A percentile compares a stretch with the other conserved stretches of the same genome.
These are phyloP conservation scores for Chamaenerion angustifolium DNA, from an alignment of 345 rosid species.

Conservation along the genomic window DNA sequence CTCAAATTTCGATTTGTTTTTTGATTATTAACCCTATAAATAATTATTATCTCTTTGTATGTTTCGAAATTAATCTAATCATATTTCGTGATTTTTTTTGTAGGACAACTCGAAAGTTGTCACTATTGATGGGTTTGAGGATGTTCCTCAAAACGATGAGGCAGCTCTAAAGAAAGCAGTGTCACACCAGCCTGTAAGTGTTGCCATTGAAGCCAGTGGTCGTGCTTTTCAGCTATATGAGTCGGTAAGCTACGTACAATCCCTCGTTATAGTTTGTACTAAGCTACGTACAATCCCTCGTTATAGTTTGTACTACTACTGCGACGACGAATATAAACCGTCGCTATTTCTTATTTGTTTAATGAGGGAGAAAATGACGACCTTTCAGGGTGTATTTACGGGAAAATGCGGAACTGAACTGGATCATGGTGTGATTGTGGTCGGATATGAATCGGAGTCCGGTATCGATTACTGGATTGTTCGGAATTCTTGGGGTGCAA, in stretches of 20 bases:
- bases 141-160: constrained; percentile 55
- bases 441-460: constrained; percentile 79
- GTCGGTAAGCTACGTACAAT: constrained; percentile 33
- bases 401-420: constrained; percentile 52
- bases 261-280: too few relatives aligned
- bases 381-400: constrained; percentile 61
- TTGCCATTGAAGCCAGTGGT: constrained; percentile 72
- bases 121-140: constrained; percentile 43
- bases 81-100: background rate
- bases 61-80: background rate
- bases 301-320: too few relatives aligned
- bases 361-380: background rate
- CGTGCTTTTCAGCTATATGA: constrained; percentile 56
- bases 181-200: constrained; percentile 65
- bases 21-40: too few relatives aligned
- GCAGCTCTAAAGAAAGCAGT: constrained; percentile 53
- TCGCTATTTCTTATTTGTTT: background rate
- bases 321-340: too few relatives aligned
- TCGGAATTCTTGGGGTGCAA: constrained; percentile 59
- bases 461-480: constrained; percentile 79
- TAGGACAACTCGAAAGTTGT: constrained; percentile 52
- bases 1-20: too few relatives aligned
- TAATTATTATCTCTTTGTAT: too few relatives aligned
- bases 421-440: constrained; percentile 70
- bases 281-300: too few relatives aligned